Evolutionary conservation across 805 yeast species (phyloP).

Genomic region (Candida krabiensis): DNA sequence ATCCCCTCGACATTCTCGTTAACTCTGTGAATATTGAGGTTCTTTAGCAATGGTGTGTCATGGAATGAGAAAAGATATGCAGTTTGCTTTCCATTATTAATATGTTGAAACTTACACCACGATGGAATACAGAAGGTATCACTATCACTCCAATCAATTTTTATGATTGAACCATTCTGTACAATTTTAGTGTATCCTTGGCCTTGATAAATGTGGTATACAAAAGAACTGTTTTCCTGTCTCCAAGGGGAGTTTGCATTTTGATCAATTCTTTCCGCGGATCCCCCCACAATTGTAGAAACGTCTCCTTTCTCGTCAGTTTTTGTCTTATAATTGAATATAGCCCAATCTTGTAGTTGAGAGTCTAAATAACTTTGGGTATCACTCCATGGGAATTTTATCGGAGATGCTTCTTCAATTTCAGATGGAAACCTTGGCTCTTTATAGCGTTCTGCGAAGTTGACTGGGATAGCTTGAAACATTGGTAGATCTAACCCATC

Average conservation of each 20-base stretch:
- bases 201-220: conserved; percentile 1
- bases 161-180: background rate
- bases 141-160: background rate
- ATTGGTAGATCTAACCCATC: conserved; percentile 4
- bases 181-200: conserved; percentile 1
- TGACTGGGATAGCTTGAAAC: conserved; percentile 4
- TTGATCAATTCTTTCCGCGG: conserved; percentile 1
- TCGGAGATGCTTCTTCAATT: background rate
- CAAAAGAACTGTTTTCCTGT: conserved; percentile 5
- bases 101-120: conserved; percentile 3
- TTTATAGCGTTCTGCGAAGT: conserved; percentile 3
- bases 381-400: conserved; percentile 1
- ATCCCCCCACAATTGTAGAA: conserved; percentile 1
- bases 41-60: conserved; percentile 2
- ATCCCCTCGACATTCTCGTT: too few species aligned
- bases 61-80: conserved; percentile 2
- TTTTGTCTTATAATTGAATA: conserved; percentile 1
- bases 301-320: background rate
- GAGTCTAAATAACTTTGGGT: conserved; percentile 1
- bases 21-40: conserved; percentile 1
- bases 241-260: conserved; percentile 2
- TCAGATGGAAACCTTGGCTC: conserved; percentile 1
- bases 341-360: conserved; percentile 1
- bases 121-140: conserved; percentile 4
- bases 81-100: background rate